phyloP scores from a whole-genome alignment of 768 basidiomycete genomes.

The Epithele typhae region DNA sequence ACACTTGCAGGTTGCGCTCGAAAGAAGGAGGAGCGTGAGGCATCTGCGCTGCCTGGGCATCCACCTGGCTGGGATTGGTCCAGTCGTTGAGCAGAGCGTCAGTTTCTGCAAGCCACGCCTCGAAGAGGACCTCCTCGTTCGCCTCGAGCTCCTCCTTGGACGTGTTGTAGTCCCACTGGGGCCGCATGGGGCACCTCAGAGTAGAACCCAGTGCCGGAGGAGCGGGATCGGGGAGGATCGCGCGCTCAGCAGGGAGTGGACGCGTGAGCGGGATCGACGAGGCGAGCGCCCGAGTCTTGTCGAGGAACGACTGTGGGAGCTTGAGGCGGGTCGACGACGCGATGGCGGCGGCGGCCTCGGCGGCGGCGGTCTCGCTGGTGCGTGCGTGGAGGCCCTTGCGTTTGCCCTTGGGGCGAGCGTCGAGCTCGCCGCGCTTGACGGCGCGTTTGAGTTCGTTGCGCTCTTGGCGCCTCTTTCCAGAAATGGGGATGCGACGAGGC shows the following conservation, averaged over 20 bases:
- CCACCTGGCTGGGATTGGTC: slow-evolving; percentile 22
- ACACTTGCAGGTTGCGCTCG: slow-evolving; percentile 90
- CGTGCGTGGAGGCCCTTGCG: slow-evolving; percentile 14
- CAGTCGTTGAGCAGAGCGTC: slow-evolving; percentile 54
- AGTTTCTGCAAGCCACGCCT: slow-evolving; percentile 69
- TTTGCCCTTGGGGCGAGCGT: slow-evolving; percentile 28
- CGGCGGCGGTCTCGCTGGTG: slow-evolving; percentile 9
- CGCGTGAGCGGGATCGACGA: slow-evolving; percentile 47
- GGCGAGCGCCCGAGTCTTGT: slow-evolving; percentile 54
- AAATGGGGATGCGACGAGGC: slow-evolving; percentile 42
- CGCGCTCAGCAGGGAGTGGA: slow-evolving; percentile 44
- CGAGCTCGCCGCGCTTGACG: slow-evolving; percentile 71
- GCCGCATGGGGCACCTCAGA: slow-evolving; percentile 57
- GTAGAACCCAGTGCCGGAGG: neutral
- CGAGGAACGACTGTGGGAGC: slow-evolving; percentile 55
- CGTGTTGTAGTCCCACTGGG: slow-evolving; percentile 86
- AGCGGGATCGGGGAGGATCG: slow-evolving; percentile 31
- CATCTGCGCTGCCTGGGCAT: slow-evolving; percentile 28
- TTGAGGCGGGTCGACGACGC: slow-evolving; percentile 61
- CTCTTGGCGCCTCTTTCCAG: slow-evolving; percentile 65
- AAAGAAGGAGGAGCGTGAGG: slow-evolving; percentile 73
- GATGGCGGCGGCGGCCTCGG: slow-evolving; percentile 34
- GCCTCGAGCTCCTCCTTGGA: slow-evolving; percentile 84
- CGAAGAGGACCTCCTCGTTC: slow-evolving; percentile 84
- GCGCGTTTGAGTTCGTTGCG: slow-evolving; percentile 78